Conservation (phyloP, 169 alveolate species). For the Plasmodium coatneyi region DNA sequence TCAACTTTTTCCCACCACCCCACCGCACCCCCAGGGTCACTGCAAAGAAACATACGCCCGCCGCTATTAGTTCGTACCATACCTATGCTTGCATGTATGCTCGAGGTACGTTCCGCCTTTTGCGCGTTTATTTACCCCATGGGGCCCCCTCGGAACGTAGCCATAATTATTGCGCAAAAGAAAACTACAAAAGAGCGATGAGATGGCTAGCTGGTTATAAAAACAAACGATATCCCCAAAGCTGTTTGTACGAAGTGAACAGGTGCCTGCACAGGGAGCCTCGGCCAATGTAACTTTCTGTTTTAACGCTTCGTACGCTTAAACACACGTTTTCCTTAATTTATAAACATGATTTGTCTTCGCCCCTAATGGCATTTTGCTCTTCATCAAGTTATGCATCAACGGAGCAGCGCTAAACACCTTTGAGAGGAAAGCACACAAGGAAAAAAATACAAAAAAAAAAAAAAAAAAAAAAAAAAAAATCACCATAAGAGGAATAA, state of each 20-base stretch:
- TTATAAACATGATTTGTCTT: slow-evolving; percentile 5
- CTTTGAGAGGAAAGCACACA: background rate
- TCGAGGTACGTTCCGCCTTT: background rate
- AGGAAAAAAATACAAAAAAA: background rate
- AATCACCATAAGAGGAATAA: background rate
- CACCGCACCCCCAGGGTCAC: background rate
- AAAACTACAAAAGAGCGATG: background rate
- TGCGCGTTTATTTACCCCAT: background rate
- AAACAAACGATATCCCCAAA: background rate
- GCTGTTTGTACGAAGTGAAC: background rate
- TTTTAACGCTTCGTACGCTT: background rate
- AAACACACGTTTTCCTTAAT: background rate
- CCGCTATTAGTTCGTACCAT: background rate
- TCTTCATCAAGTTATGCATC: slow-evolving; percentile 6
- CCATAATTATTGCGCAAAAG: background rate
- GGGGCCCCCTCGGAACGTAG: background rate
- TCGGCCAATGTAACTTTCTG: background rate
- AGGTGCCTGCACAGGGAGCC: background rate
- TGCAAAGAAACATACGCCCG: background rate
- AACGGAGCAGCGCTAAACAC: background rate
- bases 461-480: background rate
- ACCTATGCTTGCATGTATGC: background rate
- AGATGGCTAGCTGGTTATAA: background rate
- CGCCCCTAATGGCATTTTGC: background rate
- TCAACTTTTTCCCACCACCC: background rate